Base-by-base conservation (phyloP, 805 yeast genomes). In the Pichia scutulata region DNA sequence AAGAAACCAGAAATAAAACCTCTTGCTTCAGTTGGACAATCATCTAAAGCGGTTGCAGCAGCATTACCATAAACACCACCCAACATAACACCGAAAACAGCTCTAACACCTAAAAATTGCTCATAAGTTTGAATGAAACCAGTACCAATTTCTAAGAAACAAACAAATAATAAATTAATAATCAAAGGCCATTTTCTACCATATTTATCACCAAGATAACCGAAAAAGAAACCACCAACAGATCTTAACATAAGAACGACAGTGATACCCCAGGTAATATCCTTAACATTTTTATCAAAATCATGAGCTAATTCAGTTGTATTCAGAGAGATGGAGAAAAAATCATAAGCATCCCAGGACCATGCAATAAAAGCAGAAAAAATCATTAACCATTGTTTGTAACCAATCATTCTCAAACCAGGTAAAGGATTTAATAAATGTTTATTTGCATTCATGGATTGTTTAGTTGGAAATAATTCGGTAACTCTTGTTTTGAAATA, bases 281-380 rank as follows among this genome's bases (percentile, higher is more conserved):
- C 77, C 52, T 70, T 78, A 43, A 76, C 78, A 18, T 71, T 52
- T 21, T 62, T 69, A 39, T 68, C 70, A 39, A 81, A 71, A 49
- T 69, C 69, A 7, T 60, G 47, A 16, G 86, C 83, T 51, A 81
- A 67, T 14, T 58, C 64, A 0, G 74, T 39, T 8, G 75, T 78
- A 57, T 78, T 78, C 37, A 80, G 64, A 8, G 82, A 76, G 14
- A 78, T 79, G 12, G 78, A 70, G 56, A 82, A 81, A 60, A 77
- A 81, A 64, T 81, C 86, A 59, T 80, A 73, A 3, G 86, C 81
- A 66, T 80, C 86, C 77, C 81, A 77, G 3, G 83, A 71, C 86
- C 86, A 81, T 21, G 78, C 80, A 48, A 66, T 58, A 55, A 78
- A 78, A 0, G 83, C 86, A 42, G 77, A 65, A 19, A 66, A 39